phyloP scores from a whole-genome alignment of 2,329 filamentous ascomycete species.

The Penicillium brasilianum region DNA sequence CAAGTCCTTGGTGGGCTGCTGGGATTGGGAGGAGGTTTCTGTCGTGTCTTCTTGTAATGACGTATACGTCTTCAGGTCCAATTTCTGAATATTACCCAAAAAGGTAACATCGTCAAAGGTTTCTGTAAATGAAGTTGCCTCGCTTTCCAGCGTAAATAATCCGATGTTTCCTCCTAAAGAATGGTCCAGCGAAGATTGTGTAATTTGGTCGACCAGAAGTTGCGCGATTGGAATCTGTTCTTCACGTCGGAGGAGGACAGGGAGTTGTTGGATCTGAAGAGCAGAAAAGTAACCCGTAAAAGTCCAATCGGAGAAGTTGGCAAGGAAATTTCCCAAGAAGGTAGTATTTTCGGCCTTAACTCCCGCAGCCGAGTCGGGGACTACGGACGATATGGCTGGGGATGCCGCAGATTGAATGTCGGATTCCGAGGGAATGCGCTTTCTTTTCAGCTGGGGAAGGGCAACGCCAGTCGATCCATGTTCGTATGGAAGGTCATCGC shows the following conservation, averaged over 20 bases:
- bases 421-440: constrained; percentile 41
- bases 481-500: constrained; percentile 34
- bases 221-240: constrained; percentile 47
- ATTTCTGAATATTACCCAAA: constrained; percentile 37
- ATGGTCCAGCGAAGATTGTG: constrained; percentile 51
- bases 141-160: constrained; percentile 37
- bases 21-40: constrained; percentile 27
- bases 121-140: constrained; percentile 31
- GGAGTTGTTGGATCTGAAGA: constrained; percentile 37
- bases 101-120: constrained; percentile 36
- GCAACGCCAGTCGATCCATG: constrained; percentile 26
- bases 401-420: constrained; percentile 37
- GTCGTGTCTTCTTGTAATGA: constrained; percentile 38
- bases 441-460: constrained; percentile 39
- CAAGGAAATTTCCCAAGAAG: constrained; percentile 47
- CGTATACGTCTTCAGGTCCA: constrained; percentile 46
- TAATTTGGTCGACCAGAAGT: constrained; percentile 50
- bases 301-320: constrained; percentile 47
- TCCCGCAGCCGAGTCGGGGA: constrained; percentile 24
- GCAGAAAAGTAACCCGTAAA: constrained; percentile 48
- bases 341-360: constrained; percentile 39
- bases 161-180: constrained; percentile 34
- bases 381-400: constrained; percentile 32
- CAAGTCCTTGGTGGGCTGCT: constrained; percentile 34
- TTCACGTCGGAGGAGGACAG: constrained; percentile 42